A percentile compares a stretch with the other conserved stretches of the same genome.
Evolutionary conservation across 2,329 filamentous ascomycete species (phyloP).

Genomic region (Venturia carpophila): DNA sequence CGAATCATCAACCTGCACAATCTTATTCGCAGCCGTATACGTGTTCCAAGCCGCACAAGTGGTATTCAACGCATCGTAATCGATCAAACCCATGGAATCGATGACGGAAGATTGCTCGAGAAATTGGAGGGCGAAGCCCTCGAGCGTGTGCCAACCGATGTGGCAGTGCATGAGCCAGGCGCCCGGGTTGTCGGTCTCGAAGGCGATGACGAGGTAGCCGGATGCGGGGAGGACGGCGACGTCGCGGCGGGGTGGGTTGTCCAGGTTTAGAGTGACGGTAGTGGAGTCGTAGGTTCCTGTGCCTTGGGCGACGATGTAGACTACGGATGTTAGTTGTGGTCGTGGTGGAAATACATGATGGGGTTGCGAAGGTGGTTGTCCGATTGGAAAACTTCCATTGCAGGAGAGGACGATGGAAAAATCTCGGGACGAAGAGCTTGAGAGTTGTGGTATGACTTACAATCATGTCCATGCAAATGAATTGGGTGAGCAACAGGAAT

Average conservation of each 20-base stretch:
- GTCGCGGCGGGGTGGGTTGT: slow-evolving; percentile 30
- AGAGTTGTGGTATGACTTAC: slow-evolving; percentile 17
- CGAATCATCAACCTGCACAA: slow-evolving; percentile 23
- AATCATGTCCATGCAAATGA: slow-evolving; percentile 27
- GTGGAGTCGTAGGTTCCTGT: slow-evolving; percentile 24
- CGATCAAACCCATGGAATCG: slow-evolving; percentile 5
- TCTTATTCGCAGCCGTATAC: slow-evolving; percentile 2
- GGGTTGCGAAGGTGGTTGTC: background rate
- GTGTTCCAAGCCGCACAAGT: slow-evolving; percentile 18
- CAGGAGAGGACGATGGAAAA: background rate
- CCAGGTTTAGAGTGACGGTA: slow-evolving; percentile 23
- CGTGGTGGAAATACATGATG: background rate
- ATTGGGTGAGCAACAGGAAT: slow-evolving; percentile 18
- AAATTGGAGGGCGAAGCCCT: slow-evolving; percentile 20
- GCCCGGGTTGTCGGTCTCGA: slow-evolving; percentile 32
- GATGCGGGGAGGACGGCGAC: slow-evolving; percentile 27
- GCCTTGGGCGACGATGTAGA: slow-evolving; percentile 26
- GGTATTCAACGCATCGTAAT: slow-evolving; percentile 3
- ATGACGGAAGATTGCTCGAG: slow-evolving; percentile 12
- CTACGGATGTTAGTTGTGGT: background rate
- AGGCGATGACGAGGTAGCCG: slow-evolving; percentile 31
- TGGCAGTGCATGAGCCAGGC: slow-evolving; percentile 33
- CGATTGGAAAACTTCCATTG: slow-evolving; percentile 15
- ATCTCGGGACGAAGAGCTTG: too few species aligned
- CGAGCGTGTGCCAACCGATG: slow-evolving; percentile 30